Percentiles rank a stretch among this genome's conserved stretches.
Conservation (phyloP, 192 early-diverging fungal species). For the Entophlyctis helioformis region DNA sequence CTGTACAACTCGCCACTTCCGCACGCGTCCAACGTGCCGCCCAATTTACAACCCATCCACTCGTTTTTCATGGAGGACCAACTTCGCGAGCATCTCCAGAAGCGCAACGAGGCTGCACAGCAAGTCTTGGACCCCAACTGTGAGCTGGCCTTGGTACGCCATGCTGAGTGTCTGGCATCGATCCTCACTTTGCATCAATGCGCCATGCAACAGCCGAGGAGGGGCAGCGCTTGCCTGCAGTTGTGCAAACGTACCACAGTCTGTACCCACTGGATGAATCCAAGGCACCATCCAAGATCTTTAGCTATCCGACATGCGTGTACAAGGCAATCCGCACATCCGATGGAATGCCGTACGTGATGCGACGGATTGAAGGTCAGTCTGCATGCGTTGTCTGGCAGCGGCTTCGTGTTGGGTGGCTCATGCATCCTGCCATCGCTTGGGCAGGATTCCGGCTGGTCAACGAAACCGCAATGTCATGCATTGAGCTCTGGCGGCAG, state of each 20-base stretch:
- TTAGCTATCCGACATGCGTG: conserved; percentile 59
- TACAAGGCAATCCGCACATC: conserved; percentile 76
- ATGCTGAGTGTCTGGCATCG: too few species aligned
- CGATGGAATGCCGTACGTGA: conserved; percentile 75
- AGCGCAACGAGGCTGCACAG: conserved; percentile 49
- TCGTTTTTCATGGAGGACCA: conserved; percentile 78
- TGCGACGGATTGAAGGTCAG: conserved; percentile 72
- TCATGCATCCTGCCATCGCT: background rate
- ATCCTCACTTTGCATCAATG: background rate
- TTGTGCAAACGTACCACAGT: conserved; percentile 80
- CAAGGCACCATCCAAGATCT: conserved; percentile 29
- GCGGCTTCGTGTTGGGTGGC: too few species aligned
- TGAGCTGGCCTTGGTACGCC: too few species aligned
- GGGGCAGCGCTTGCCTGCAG: conserved; percentile 23
- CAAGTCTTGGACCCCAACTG: conserved; percentile 26
- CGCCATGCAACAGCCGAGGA: conserved; percentile 16
- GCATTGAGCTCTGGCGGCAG: conserved; percentile 73
- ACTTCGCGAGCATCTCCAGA: conserved; percentile 66
- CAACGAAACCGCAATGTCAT: conserved; percentile 70
- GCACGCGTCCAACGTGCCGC: conserved; percentile 51
- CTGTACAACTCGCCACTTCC: conserved; percentile 62
- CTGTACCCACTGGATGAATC: conserved; percentile 37
- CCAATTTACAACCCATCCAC: conserved; percentile 68
- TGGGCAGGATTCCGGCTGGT: conserved; percentile 51
- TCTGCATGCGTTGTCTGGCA: too few species aligned